These are phyloP conservation scores for Suillus bovinus DNA, from an alignment of 768 basidiomycete genomes.

Conservation along the genomic window DNA sequence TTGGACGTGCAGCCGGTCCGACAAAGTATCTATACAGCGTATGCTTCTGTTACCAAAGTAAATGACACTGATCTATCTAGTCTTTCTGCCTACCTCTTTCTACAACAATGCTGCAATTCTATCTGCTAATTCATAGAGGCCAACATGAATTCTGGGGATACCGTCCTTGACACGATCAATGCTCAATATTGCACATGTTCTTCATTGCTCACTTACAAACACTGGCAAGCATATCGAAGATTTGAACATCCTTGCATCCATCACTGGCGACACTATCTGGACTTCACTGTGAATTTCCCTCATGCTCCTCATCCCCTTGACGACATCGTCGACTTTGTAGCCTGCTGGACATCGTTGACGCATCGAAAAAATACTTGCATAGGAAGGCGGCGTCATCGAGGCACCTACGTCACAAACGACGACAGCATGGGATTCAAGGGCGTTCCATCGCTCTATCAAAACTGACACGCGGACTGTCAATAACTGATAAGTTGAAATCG, in stretches of 20 bases:
- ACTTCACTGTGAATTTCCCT: conserved; percentile 36
- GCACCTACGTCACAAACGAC: conserved; percentile 38
- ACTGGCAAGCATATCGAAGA: conserved; percentile 56
- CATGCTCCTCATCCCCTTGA: background rate
- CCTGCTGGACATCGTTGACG: conserved; percentile 38
- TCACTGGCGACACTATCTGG: conserved; percentile 45
- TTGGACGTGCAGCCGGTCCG: no score
- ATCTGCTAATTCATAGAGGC: conserved; percentile 50
- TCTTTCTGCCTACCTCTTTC: conserved; percentile 50
- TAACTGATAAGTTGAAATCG: background rate
- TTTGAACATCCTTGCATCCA: conserved; percentile 42
- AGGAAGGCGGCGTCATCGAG: conserved; percentile 49
- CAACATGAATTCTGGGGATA: conserved; percentile 42
- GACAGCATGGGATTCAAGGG: conserved; percentile 57
- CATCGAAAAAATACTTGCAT: conserved; percentile 42
- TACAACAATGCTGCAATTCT: conserved; percentile 45
- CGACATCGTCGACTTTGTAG: conserved; percentile 22
- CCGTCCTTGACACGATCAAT: conserved; percentile 50
- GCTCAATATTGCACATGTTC: conserved; percentile 49
- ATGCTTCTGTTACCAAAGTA: conserved; percentile 12
- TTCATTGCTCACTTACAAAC: conserved; percentile 55
- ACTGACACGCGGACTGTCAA: background rate
- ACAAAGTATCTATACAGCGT: conserved; percentile 43
- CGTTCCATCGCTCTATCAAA: conserved; percentile 13
- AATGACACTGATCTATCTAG: conserved; percentile 24